Conservation (phyloP, 306 rosid species). For the Cucurbita pepo region DNA sequence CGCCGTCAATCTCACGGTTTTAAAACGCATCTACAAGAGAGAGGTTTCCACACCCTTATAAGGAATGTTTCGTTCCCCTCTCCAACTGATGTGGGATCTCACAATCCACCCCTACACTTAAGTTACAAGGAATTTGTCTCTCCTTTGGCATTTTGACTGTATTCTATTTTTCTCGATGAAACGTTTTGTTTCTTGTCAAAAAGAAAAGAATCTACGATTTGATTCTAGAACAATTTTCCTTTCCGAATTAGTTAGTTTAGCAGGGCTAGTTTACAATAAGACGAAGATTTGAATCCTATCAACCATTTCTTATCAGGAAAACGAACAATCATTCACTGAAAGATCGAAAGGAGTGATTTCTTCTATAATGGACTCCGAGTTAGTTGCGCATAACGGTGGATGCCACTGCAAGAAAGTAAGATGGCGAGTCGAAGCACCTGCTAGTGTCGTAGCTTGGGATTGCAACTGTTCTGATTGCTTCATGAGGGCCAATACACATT, state of each 20-base stretch:
- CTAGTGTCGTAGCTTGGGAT: slow-evolving; percentile 52
- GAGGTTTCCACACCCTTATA: too few relatives aligned
- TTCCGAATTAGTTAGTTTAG: background rate
- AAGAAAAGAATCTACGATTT: background rate
- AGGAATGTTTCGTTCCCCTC: too few relatives aligned
- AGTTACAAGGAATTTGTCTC: background rate
- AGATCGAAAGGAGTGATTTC: background rate
- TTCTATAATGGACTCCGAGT: slow-evolving; percentile 35
- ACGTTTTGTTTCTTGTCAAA: background rate
- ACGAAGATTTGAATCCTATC: too few relatives aligned
- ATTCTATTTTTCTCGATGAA: background rate
- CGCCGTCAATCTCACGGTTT: too few relatives aligned
- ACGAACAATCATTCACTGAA: background rate
- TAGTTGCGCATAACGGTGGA: slow-evolving; percentile 55
- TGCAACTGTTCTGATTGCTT: slow-evolving; percentile 72
- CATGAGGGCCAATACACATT: slow-evolving; percentile 55
- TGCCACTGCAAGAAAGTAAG: slow-evolving; percentile 76
- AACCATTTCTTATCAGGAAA: background rate
- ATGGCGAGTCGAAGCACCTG: slow-evolving; percentile 55
- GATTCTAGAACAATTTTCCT: background rate
- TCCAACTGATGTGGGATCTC: too few relatives aligned
- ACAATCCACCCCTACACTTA: background rate
- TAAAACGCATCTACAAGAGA: too few relatives aligned
- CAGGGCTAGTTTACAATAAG: background rate
- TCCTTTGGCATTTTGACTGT: background rate